These are phyloP conservation scores for Eudorina sp. DNA, from an alignment of 139 green algal genomes.

Conservation along the genomic window DNA sequence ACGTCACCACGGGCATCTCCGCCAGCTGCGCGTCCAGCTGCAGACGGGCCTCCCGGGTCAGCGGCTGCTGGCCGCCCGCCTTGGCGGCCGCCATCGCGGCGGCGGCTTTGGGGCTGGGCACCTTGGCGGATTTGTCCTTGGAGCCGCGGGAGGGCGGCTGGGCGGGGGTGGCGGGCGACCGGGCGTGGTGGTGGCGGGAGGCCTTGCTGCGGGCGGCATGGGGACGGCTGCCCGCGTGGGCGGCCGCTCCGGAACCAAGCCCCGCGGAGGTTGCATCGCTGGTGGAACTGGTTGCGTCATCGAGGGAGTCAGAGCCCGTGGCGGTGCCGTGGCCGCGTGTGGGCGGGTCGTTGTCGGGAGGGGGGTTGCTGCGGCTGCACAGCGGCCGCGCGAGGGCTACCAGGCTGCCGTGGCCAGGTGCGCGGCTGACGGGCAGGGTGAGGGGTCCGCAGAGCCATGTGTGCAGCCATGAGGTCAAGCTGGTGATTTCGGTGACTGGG, in stretches of 20 bases:
- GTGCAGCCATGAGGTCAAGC: not conserved
- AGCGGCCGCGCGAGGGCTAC: too few relatives aligned
- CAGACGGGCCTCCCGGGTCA: not conserved
- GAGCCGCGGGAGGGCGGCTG: not conserved
- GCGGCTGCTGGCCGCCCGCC: conserved; percentile 23
- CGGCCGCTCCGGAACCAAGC: too few relatives aligned
- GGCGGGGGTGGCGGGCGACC: not conserved
- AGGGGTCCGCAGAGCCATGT: not conserved
- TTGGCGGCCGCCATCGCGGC: not conserved
- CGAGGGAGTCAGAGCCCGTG: too few relatives aligned
- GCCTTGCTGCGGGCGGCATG: not conserved
- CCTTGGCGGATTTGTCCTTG: conserved; percentile 19
- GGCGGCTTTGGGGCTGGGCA: conserved; percentile 3
- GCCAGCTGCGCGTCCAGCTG: conserved; percentile 12
- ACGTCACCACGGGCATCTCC: conserved; percentile 4
- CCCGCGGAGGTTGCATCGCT: too few relatives aligned
- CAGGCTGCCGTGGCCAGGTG: too few relatives aligned
- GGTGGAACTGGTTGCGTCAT: too few relatives aligned
- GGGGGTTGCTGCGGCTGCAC: too few relatives aligned
- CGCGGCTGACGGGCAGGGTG: not conserved
- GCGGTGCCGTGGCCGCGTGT: too few relatives aligned
- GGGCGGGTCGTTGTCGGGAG: too few relatives aligned
- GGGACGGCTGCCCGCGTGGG: too few relatives aligned
- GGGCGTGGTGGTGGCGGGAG: not conserved
- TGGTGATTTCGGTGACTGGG: not conserved